A percentile compares a stretch with the other conserved stretches of the same genome.
Conservation (phyloP, 768 basidiomycete species). For the Amanita jacksonii region DNA sequence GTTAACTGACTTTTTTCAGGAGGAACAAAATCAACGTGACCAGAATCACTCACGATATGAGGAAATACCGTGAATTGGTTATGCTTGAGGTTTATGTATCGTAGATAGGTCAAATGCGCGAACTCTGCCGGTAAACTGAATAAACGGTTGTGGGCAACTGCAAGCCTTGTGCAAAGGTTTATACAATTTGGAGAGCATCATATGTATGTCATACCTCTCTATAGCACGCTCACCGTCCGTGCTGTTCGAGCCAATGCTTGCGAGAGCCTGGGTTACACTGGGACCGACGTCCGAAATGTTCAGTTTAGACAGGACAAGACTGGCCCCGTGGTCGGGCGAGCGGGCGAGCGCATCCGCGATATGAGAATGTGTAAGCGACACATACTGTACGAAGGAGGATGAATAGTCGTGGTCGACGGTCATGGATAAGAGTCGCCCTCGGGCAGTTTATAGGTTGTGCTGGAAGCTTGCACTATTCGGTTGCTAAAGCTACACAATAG, state of each 20-base stretch:
- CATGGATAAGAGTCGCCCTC: constrained; percentile 4
- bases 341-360: constrained; percentile 54
- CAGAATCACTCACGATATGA: constrained; percentile 56
- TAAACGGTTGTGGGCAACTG: constrained; percentile 80
- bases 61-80: constrained; percentile 82
- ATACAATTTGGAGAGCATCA: not conserved
- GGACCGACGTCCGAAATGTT: constrained; percentile 68
- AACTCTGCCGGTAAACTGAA: constrained; percentile 70
- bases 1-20: constrained; percentile 49
- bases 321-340: constrained; percentile 72
- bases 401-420: constrained; percentile 3
- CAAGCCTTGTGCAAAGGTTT: constrained; percentile 44
- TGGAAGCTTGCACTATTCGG: too few relatives aligned
- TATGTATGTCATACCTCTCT: constrained; percentile 39
- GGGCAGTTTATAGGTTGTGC: too few relatives aligned
- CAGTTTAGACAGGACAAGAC: constrained; percentile 77
- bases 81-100: constrained; percentile 82
- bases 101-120: constrained; percentile 56
- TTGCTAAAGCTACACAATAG: too few relatives aligned
- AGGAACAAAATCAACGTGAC: constrained; percentile 2
- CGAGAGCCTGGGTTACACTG: constrained; percentile 70
- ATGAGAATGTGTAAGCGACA: constrained; percentile 47
- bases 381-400: constrained; percentile 25
- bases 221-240: constrained; percentile 42
- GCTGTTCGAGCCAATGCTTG: constrained; percentile 41